Conservation (phyloP, 2,329 filamentous ascomycete species). For the Claviceps maximensis region DNA sequence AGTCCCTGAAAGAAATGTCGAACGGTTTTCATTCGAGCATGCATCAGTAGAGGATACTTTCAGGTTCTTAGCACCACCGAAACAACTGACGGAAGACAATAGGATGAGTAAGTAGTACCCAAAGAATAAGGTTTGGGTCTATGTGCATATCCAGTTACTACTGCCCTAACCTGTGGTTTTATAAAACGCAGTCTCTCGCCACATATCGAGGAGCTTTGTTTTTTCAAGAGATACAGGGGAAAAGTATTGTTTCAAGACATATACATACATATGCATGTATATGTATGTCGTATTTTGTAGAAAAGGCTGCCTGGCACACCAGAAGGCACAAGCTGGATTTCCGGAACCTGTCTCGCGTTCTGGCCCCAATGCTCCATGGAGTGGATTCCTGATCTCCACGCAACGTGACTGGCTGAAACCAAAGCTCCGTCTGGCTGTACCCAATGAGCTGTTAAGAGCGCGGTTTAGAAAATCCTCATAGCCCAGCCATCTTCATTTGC, state of each 20-base stretch:
- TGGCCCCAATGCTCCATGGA: neutral
- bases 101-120: neutral
- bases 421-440: neutral
- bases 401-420: conserved; percentile 14
- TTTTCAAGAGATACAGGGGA: neutral
- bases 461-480: conserved; percentile 29
- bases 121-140: neutral
- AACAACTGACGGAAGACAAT: neutral
- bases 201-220: neutral
- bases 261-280: no score
- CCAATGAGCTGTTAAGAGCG: conserved; percentile 22
- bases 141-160: neutral
- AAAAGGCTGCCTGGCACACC: neutral
- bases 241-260: no score
- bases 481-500: conserved; percentile 21
- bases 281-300: no score
- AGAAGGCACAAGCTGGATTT: neutral
- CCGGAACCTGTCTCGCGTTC: neutral
- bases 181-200: neutral
- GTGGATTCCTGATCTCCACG: conserved; percentile 4
- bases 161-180: no score
- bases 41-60: neutral
- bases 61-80: neutral
- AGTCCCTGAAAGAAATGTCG: neutral
- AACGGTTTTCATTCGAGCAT: neutral